Percentiles rank a stretch among this genome's conserved stretches.
Conservation (phyloP, 768 basidiomycete genomes). For the Coprinellus aureogranulatus region DNA sequence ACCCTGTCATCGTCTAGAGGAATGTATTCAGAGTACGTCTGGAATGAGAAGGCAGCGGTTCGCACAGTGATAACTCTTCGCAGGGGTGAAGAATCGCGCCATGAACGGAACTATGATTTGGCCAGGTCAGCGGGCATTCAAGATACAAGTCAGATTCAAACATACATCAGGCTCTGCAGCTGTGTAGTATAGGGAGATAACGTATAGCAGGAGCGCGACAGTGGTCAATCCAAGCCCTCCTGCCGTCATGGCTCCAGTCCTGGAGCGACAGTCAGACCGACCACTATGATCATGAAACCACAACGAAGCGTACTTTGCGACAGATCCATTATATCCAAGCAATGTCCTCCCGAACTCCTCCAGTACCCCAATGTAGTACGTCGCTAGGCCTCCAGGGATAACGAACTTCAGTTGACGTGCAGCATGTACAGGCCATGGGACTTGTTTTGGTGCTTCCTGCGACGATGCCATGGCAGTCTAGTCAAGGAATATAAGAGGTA, state of each 20-base stretch:
- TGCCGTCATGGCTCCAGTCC: constrained; percentile 53
- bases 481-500: background rate
- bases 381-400: constrained; percentile 63
- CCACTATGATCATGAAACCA: background rate
- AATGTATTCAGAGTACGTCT: constrained; percentile 1
- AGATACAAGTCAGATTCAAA: constrained; percentile 16
- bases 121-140: background rate
- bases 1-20: constrained; percentile 53
- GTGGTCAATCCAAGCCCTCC: constrained; percentile 58
- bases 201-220: constrained; percentile 67
- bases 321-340: constrained; percentile 36
- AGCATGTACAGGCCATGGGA: constrained; percentile 45
- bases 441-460: constrained; percentile 21
- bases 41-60: background rate
- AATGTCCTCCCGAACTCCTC: constrained; percentile 47
- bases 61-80: constrained; percentile 66
- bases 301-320: constrained; percentile 50
- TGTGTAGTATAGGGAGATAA: constrained; percentile 64
- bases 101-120: constrained; percentile 60
- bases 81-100: constrained; percentile 68
- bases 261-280: constrained; percentile 21
- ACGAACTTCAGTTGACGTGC: constrained; percentile 73
- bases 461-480: background rate
- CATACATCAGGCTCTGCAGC: constrained; percentile 67
- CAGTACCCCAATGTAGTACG: constrained; percentile 60